Conservation (phyloP, 371 early-diverging fungal genomes). For the Syncephalastrum contaminatum region DNA sequence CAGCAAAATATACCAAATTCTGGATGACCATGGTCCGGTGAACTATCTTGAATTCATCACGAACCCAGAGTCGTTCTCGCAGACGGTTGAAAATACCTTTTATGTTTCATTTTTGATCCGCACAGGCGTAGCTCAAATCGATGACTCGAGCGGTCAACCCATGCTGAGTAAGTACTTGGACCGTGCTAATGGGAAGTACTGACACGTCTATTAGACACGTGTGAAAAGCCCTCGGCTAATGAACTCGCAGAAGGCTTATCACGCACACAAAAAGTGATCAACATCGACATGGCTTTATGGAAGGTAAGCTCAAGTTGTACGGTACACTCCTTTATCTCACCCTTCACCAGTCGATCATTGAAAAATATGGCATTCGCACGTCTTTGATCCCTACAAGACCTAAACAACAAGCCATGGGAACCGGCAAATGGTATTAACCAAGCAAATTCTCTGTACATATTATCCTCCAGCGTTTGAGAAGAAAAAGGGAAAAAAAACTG, state of each 20-base stretch:
- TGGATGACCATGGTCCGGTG: slow-evolving; percentile 62
- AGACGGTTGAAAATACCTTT: slow-evolving; percentile 94
- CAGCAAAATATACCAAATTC: slow-evolving; percentile 55
- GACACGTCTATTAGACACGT: slow-evolving; percentile 37
- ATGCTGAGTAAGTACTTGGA: slow-evolving; percentile 39
- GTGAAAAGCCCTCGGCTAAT: slow-evolving; percentile 61
- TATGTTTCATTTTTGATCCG: slow-evolving; percentile 89
- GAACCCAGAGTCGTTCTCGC: slow-evolving; percentile 89
- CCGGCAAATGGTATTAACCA: slow-evolving; percentile 45
- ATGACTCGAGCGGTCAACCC: slow-evolving; percentile 71
- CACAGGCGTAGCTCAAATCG: slow-evolving; percentile 78
- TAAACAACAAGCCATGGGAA: slow-evolving; percentile 20
- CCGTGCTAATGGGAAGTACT: background rate
- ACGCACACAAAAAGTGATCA: slow-evolving; percentile 86
- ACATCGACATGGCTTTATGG: slow-evolving; percentile 73
- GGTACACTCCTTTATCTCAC: background rate
- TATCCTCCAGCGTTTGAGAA: too few species aligned
- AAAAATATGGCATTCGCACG: slow-evolving; percentile 60
- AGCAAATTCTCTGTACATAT: too few species aligned
- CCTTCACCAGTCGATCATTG: slow-evolving; percentile 55
- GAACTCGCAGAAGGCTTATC: slow-evolving; percentile 60
- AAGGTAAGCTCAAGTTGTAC: slow-evolving; percentile 32
- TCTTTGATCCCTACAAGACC: slow-evolving; percentile 65
- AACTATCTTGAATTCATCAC: slow-evolving; percentile 85
- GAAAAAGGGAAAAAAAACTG: too few species aligned